Percentiles rank a stretch among this genome's conserved stretches.
phyloP scores from a whole-genome alignment of 108 stramenopile genomes.

The Stephanodiscus minutulus region DNA sequence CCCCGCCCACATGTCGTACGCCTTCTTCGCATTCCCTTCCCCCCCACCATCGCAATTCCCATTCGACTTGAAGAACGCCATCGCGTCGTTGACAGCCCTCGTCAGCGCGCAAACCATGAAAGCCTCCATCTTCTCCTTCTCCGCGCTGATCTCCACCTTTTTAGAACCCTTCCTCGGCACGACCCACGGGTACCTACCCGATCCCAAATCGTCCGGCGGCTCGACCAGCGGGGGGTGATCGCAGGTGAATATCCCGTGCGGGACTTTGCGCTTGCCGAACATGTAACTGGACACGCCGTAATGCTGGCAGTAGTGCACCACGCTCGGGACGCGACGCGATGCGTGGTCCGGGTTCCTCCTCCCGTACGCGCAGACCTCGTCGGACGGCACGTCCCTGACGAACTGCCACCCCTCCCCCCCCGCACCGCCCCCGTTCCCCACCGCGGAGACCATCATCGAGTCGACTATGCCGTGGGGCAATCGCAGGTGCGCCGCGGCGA shows the following conservation, averaged over 20 bases:
- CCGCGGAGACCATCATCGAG: slow-evolving; percentile 69
- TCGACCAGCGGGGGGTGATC: slow-evolving; percentile 57
- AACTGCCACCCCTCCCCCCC: slow-evolving; percentile 62
- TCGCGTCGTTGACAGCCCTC: slow-evolving; percentile 55
- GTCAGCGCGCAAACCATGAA: slow-evolving; percentile 62
- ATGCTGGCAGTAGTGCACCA: slow-evolving; percentile 71
- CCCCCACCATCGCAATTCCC: slow-evolving; percentile 39
- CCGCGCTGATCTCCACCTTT: slow-evolving; percentile 19
- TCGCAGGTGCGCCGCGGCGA: slow-evolving; percentile 73
- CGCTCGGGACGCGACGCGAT: too few relatives aligned
- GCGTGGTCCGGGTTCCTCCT: slow-evolving; percentile 65
- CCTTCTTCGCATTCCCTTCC: slow-evolving; percentile 17
- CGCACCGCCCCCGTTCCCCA: slow-evolving; percentile 40
- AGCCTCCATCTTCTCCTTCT: slow-evolving; percentile 41
- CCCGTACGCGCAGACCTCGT: slow-evolving; percentile 46
- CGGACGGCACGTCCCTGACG: slow-evolving; percentile 33
- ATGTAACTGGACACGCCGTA: slow-evolving; percentile 54
- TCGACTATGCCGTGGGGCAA: slow-evolving; percentile 68
- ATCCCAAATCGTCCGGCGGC: slow-evolving; percentile 53
- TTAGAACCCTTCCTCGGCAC: background rate
- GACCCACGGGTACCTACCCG: slow-evolving; percentile 27
- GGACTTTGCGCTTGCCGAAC: slow-evolving; percentile 61
- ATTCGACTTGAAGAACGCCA: slow-evolving; percentile 41
- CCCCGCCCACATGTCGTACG: slow-evolving; percentile 31
- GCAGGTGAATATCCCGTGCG: slow-evolving; percentile 65